phyloP scores from a whole-genome alignment of 768 basidiomycete species.

The Rhizopogon rudus region DNA sequence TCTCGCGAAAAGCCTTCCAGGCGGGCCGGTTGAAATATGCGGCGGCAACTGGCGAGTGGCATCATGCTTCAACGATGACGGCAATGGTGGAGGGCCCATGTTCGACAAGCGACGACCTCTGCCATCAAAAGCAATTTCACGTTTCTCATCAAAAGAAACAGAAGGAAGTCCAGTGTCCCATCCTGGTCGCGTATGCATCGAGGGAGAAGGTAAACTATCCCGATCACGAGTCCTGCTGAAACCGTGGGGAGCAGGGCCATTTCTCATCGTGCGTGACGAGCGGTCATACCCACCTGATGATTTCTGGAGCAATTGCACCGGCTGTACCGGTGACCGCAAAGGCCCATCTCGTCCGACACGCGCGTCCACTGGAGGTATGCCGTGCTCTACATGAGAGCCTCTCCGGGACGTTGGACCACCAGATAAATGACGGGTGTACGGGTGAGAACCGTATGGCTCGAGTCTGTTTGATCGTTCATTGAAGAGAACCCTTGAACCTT shows the following conservation, averaged over 20 bases:
- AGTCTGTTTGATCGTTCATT: slow-evolving; percentile 90
- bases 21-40: slow-evolving; percentile 37
- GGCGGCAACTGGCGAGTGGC: slow-evolving; percentile 51
- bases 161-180: slow-evolving; percentile 7
- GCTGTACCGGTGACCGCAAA: slow-evolving; percentile 32
- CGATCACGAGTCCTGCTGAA: slow-evolving; percentile 15
- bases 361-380: slow-evolving; percentile 32
- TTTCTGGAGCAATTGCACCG: slow-evolving; percentile 63
- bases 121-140: slow-evolving; percentile 15
- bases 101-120: slow-evolving; percentile 35
- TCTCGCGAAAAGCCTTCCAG: slow-evolving; percentile 37
- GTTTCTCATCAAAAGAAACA: slow-evolving; percentile 28
- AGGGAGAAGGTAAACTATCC: slow-evolving; percentile 36
- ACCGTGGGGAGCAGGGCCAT: neutral
- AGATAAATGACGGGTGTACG: slow-evolving; percentile 35
- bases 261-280: neutral
- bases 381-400: slow-evolving; percentile 39
- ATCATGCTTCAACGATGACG: slow-evolving; percentile 33
- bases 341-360: slow-evolving; percentile 43
- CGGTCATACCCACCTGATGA: slow-evolving; percentile 17
- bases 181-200: slow-evolving; percentile 13
- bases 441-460: slow-evolving; percentile 69
- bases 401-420: slow-evolving; percentile 30
- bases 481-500: slow-evolving; percentile 77
- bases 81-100: slow-evolving; percentile 52